phyloP scores from a whole-genome alignment of 805 yeast genomes.

The Tetrapisispora phaffii region DNA sequence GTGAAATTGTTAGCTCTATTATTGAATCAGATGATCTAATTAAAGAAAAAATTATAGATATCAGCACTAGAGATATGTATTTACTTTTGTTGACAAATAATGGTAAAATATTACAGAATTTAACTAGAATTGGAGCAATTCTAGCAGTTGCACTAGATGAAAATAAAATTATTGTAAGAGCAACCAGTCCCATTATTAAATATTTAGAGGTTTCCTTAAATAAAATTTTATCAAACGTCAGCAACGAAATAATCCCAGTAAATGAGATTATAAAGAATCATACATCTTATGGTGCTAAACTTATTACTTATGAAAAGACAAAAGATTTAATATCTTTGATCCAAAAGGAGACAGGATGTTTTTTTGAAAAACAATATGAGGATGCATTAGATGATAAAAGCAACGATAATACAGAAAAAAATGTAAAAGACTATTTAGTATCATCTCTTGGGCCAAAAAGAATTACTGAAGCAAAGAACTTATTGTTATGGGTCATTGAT shows the following conservation, averaged over 20 bases:
- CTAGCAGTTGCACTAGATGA: conserved; percentile 22
- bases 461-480: conserved; percentile 16
- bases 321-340: conserved; percentile 13
- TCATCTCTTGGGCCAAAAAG: conserved; percentile 26
- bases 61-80: conserved; percentile 19
- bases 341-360: conserved; percentile 17
- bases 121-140: conserved; percentile 24
- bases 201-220: conserved; percentile 25
- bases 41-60: conserved; percentile 16
- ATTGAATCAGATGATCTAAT: conserved; percentile 17
- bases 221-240: conserved; percentile 22
- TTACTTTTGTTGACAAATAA: conserved; percentile 24
- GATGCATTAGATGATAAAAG: neutral
- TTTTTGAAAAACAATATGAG: conserved; percentile 9
- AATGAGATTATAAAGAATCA: conserved; percentile 8
- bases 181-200: conserved; percentile 17
- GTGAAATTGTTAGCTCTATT: conserved; percentile 10
- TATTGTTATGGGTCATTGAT: conserved; percentile 19
- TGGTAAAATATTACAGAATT: conserved; percentile 26
- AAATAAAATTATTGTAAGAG: conserved; percentile 20
- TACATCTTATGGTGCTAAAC: conserved; percentile 6
- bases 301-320: conserved; percentile 1
- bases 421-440: conserved; percentile 6
- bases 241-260: conserved; percentile 10
- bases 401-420: neutral